These are phyloP conservation scores for Naganishia kalamii DNA, from an alignment of 768 basidiomycete species.

Conservation along the genomic window DNA sequence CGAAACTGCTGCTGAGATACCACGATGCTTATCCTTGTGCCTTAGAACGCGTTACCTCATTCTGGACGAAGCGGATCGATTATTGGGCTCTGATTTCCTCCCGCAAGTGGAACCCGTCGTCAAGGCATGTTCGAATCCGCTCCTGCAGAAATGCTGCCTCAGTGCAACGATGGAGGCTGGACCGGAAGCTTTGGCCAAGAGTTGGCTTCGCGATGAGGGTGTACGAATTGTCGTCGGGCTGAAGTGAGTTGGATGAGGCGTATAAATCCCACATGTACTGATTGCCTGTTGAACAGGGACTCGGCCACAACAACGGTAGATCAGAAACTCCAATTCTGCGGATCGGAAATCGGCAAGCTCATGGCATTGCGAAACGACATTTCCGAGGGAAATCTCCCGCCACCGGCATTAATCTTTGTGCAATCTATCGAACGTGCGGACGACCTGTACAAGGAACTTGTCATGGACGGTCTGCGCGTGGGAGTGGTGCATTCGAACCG, in stretches of 20 bases:
- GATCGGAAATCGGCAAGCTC: slow-evolving; percentile 88
- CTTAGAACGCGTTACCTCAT: slow-evolving; percentile 74
- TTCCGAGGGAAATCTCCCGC: slow-evolving; percentile 62
- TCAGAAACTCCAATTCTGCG: slow-evolving; percentile 84
- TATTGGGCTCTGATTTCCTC: slow-evolving; percentile 82
- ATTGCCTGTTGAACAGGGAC: slow-evolving; percentile 56
- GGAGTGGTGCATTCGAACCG: slow-evolving; percentile 71
- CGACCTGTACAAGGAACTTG: slow-evolving; percentile 69
- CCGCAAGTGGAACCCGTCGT: slow-evolving; percentile 82
- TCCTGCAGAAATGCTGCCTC: slow-evolving; percentile 79
- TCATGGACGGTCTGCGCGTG: slow-evolving; percentile 77
- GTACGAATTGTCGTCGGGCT: slow-evolving; percentile 92
- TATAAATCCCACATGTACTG: background rate
- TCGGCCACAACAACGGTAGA: slow-evolving; percentile 84
- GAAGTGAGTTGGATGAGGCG: slow-evolving; percentile 58
- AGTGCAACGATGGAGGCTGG: slow-evolving; percentile 89
- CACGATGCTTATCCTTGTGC: background rate
- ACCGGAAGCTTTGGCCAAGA: slow-evolving; percentile 78
- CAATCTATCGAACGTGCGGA: slow-evolving; percentile 63
- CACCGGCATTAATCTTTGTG: slow-evolving; percentile 85
- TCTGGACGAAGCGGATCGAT: slow-evolving; percentile 84
- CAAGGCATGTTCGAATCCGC: slow-evolving; percentile 62
- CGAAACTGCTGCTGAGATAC: background rate
- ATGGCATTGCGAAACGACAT: slow-evolving; percentile 78
- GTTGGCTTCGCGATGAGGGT: slow-evolving; percentile 67